A percentile compares a stretch with the other conserved stretches of the same genome.
Conservation (phyloP, 2,329 filamentous ascomycete species). For the Ceratocystis cubensis region DNA sequence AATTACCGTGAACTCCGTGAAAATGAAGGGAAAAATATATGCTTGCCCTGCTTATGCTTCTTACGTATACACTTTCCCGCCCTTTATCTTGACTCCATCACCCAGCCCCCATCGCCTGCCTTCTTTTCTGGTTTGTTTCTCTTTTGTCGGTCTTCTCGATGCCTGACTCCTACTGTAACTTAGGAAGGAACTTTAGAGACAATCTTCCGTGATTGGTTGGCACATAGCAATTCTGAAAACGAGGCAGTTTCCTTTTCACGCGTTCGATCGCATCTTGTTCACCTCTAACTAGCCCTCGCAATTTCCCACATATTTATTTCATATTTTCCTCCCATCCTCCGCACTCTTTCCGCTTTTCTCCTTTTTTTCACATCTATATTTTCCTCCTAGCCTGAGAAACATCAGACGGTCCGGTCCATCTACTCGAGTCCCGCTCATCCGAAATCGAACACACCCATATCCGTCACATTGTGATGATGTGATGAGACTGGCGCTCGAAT, state of each 20-base stretch:
- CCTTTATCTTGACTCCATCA: neutral
- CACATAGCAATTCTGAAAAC: too few relatives aligned
- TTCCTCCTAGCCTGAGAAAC: neutral
- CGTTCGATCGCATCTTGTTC: neutral
- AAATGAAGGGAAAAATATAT: neutral
- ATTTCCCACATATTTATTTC: neutral
- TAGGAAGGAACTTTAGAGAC: neutral
- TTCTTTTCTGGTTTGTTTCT: neutral
- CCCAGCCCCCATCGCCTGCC: neutral
- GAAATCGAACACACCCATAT: neutral
- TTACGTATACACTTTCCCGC: constrained; percentile 6
- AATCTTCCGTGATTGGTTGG: neutral
- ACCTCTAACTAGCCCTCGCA: neutral
- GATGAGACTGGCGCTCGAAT: neutral
- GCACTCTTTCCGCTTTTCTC: neutral
- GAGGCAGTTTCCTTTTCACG: constrained; percentile 1
- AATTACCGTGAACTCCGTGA: constrained; percentile 8
- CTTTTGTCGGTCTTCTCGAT: neutral
- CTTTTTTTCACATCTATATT: constrained; percentile 3
- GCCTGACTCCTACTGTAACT: neutral
- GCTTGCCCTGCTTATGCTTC: neutral
- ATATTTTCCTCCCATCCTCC: neutral
- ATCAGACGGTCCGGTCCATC: neutral
- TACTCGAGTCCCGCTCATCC: neutral
- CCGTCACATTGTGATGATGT: neutral